These are phyloP conservation scores for Albatrellus ellisii DNA, from an alignment of 768 basidiomycete species.

Conservation along the genomic window DNA sequence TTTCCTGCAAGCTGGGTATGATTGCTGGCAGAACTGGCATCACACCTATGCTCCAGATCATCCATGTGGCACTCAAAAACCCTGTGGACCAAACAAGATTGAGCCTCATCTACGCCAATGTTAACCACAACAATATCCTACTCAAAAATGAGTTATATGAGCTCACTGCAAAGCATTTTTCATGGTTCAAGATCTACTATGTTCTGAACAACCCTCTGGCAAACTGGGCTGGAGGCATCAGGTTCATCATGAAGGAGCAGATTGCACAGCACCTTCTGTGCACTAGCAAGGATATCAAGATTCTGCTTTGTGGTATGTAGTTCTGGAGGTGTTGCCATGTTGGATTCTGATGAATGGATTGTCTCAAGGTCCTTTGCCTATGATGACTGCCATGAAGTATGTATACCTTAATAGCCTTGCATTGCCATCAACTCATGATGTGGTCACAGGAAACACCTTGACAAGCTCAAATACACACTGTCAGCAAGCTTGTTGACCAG, in stretches of 20 bases:
- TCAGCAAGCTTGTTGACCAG: constrained; percentile 91
- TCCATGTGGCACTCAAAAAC: constrained; percentile 85
- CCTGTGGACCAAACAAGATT: constrained; percentile 74
- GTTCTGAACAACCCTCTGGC: constrained; percentile 92
- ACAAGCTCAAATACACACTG: constrained; percentile 74
- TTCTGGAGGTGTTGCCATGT: background rate
- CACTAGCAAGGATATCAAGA: constrained; percentile 52
- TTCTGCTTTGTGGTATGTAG: constrained; percentile 70
- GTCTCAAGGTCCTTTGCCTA: constrained; percentile 50
- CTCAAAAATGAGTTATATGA: constrained; percentile 80
- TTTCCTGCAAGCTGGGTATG: constrained; percentile 82
- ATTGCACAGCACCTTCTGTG: constrained; percentile 74
- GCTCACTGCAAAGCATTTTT: constrained; percentile 46
- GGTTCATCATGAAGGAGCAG: constrained; percentile 89
- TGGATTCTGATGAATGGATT: background rate
- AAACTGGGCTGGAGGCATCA: constrained; percentile 78
- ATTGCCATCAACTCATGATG: constrained; percentile 10
- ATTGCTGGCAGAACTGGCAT: constrained; percentile 98
- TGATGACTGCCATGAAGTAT: constrained; percentile 74
- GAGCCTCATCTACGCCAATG: constrained; percentile 93
- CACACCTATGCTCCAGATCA: constrained; percentile 98
- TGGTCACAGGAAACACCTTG: constrained; percentile 72
- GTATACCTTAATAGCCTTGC: constrained; percentile 19
- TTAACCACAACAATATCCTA: constrained; percentile 85
- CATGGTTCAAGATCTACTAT: constrained; percentile 71